A percentile compares a stretch with the other conserved stretches of the same genome.
Evolutionary conservation across 176 grass and related monocot species (phyloP).

Genomic region (Rhynchospora breviuscula): DNA sequence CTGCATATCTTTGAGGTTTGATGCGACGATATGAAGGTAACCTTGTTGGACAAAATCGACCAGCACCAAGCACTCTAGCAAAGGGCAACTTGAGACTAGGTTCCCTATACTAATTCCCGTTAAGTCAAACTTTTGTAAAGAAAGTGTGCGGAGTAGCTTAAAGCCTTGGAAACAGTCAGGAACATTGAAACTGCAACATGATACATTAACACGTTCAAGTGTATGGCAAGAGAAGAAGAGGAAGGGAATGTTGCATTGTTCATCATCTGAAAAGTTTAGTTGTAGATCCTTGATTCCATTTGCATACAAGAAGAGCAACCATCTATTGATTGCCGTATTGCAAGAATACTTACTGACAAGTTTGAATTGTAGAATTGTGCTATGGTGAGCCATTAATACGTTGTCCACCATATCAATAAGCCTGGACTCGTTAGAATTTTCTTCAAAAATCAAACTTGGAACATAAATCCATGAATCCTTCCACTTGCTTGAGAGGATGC

Average conservation of each 20-base stretch:
- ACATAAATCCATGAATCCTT: slow-evolving; percentile 39
- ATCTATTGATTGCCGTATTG: slow-evolving; percentile 24
- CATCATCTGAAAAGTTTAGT: not conserved
- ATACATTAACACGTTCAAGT: slow-evolving; percentile 20
- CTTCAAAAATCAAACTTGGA: slow-evolving; percentile 30
- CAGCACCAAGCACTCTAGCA: slow-evolving; percentile 32
- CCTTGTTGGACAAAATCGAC: not conserved
- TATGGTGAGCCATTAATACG: slow-evolving; percentile 28
- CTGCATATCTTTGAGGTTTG: slow-evolving; percentile 28
- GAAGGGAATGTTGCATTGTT: slow-evolving; percentile 25
- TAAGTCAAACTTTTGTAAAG: slow-evolving; percentile 6
- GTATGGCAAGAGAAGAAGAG: slow-evolving; percentile 28
- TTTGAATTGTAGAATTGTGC: slow-evolving; percentile 35
- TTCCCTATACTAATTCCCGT: slow-evolving; percentile 27
- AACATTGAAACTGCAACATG: slow-evolving; percentile 9
- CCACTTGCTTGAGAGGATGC: slow-evolving; percentile 44
- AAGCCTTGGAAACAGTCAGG: slow-evolving; percentile 30
- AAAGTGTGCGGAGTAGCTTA: slow-evolving; percentile 29
- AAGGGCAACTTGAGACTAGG: slow-evolving; percentile 35
- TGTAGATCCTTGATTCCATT: slow-evolving; percentile 34
- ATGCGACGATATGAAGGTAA: slow-evolving; percentile 35
- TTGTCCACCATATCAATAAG: slow-evolving; percentile 14
- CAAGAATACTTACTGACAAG: not conserved
- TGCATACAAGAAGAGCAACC: slow-evolving; percentile 46
- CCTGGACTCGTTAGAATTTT: not conserved